These are phyloP conservation scores for Mycotypha africana DNA, from an alignment of 371 early-diverging fungal genomes.

Conservation along the genomic window DNA sequence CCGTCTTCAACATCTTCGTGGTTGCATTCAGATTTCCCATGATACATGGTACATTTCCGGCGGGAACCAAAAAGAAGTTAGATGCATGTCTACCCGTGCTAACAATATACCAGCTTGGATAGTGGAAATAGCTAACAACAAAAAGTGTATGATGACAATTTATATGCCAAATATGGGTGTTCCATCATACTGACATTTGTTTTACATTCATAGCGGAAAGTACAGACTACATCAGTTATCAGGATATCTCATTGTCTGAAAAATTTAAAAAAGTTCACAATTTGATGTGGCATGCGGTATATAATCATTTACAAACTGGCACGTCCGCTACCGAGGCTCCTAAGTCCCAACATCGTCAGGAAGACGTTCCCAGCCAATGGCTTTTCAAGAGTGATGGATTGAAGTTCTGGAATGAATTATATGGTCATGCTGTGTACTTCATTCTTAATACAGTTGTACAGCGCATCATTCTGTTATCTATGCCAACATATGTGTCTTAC, in stretches of 20 bases:
- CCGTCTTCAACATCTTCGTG: slow-evolving; percentile 59
- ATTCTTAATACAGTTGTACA: too few relatives aligned
- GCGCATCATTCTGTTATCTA: too few relatives aligned
- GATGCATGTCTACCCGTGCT: slow-evolving; percentile 62
- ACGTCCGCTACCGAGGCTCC: too few relatives aligned
- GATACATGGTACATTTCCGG: slow-evolving; percentile 11
- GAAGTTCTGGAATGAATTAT: too few relatives aligned
- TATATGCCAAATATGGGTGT: not conserved
- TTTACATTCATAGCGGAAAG: slow-evolving; percentile 8
- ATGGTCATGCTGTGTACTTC: too few relatives aligned
- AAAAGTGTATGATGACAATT: not conserved
- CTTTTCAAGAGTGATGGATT: too few relatives aligned
- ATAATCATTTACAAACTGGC: slow-evolving; percentile 14
- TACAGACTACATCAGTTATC: slow-evolving; percentile 4
- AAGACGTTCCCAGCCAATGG: too few relatives aligned
- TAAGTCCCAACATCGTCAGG: too few relatives aligned
- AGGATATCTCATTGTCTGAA: slow-evolving; percentile 6
- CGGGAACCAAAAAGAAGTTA: slow-evolving; percentile 86
- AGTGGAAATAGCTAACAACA: slow-evolving; percentile 41
- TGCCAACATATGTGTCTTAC: too few relatives aligned
- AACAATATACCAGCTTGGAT: slow-evolving; percentile 54
- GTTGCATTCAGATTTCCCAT: slow-evolving; percentile 30
- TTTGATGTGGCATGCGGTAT: slow-evolving; percentile 20
- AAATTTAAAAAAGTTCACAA: slow-evolving; percentile 25
- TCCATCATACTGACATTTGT: too few relatives aligned